These are phyloP conservation scores for Amoebophrya sp. DNA, from an alignment of 169 alveolate genomes.

Conservation along the genomic window DNA sequence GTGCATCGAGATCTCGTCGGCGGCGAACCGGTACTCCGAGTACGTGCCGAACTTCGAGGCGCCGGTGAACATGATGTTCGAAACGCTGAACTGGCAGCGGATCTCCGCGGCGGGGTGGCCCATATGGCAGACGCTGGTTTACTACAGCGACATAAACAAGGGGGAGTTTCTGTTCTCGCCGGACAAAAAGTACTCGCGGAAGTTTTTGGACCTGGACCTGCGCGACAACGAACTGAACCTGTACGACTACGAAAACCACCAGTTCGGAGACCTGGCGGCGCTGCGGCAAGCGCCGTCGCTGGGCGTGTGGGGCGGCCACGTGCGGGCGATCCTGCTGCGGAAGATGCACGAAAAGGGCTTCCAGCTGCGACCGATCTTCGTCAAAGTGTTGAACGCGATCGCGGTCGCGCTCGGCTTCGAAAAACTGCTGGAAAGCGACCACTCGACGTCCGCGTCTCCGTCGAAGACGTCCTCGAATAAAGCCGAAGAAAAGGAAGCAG, in stretches of 20 bases:
- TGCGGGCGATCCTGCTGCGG: background rate
- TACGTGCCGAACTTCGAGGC: background rate
- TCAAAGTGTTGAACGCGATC: background rate
- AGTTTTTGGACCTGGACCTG: background rate
- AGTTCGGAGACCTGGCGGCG: background rate
- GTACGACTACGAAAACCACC: background rate
- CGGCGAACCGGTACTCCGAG: background rate
- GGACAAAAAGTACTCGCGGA: background rate
- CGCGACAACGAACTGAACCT: background rate
- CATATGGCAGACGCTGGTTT: background rate
- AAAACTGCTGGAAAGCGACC: background rate
- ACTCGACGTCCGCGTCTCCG: too few species aligned
- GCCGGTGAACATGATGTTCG: constrained; percentile 1
- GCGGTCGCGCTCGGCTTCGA: background rate
- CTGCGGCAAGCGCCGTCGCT: background rate
- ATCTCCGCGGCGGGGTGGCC: background rate
- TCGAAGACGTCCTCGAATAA: too few species aligned
- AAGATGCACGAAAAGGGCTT: background rate
- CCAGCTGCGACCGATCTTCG: background rate
- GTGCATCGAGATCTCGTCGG: background rate
- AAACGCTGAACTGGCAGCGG: background rate
- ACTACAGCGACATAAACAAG: background rate
- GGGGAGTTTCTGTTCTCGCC: background rate
- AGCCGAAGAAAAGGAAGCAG: too few species aligned
- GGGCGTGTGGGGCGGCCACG: background rate